These are phyloP conservation scores for Crotalaria pallida DNA, from an alignment of 306 rosid species.

Conservation along the genomic window DNA sequence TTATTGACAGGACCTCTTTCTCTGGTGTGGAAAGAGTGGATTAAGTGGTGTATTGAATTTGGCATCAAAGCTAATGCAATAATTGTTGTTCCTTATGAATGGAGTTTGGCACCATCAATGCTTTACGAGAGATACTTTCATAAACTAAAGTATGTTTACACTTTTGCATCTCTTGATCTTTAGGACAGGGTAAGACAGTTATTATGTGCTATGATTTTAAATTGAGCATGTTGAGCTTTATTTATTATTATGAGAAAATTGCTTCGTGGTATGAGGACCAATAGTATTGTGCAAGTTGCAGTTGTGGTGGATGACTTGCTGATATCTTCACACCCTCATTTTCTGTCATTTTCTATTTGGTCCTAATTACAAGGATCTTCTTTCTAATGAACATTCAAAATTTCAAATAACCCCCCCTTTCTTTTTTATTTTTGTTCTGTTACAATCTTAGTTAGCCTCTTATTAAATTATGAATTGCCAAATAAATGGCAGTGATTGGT, in stretches of 20 bases:
- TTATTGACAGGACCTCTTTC: too few relatives aligned
- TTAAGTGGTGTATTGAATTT: too few relatives aligned
- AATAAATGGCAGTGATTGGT: constrained; percentile 23
- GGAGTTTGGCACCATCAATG: too few relatives aligned
- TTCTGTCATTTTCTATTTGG: constrained; percentile 50
- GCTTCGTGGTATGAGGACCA: constrained; percentile 52
- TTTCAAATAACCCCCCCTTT: constrained; percentile 20
- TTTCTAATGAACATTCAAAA: constrained; percentile 17
- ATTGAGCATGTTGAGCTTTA: constrained; percentile 6
- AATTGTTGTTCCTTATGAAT: too few relatives aligned
- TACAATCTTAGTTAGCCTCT: constrained; percentile 1
- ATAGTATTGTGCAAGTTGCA: constrained; percentile 61
- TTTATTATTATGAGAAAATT: constrained; percentile 31
- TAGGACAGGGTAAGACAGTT: too few relatives aligned
- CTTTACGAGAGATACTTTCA: too few relatives aligned
- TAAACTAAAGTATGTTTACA: too few relatives aligned
- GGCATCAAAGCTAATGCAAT: too few relatives aligned
- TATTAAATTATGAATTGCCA: constrained; percentile 23
- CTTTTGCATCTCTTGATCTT: too few relatives aligned
- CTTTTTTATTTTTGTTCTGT: constrained; percentile 19
- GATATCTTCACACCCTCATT: constrained; percentile 36
- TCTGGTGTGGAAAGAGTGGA: too few relatives aligned
- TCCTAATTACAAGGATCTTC: constrained; percentile 28
- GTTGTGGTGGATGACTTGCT: constrained; percentile 40
- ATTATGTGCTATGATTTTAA: too few relatives aligned